Percentiles rank a stretch among this genome's conserved stretches.
These are phyloP conservation scores for Claviceps pazoutovae DNA, from an alignment of 2,329 filamentous ascomycete genomes.

Conservation along the genomic window DNA sequence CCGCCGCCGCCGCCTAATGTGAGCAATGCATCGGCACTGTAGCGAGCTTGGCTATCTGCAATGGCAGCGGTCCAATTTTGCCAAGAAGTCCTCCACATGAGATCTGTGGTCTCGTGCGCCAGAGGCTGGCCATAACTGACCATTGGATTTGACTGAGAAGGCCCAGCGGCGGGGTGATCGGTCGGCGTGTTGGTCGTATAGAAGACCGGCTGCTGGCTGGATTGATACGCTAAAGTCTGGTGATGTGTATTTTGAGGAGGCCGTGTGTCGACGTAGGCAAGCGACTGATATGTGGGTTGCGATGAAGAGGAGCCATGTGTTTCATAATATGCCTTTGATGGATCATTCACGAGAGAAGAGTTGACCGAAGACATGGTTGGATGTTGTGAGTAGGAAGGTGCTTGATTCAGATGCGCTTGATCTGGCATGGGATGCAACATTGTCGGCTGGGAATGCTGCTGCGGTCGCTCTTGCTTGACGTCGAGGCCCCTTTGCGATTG, in stretches of 20 bases:
- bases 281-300: slow-evolving; percentile 16
- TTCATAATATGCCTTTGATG: slow-evolving; percentile 18
- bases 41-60: slow-evolving; percentile 33
- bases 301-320: slow-evolving; percentile 11
- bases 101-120: slow-evolving; percentile 15
- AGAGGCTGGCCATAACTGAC: slow-evolving; percentile 26
- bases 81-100: slow-evolving; percentile 33
- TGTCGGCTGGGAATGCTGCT: slow-evolving; percentile 8
- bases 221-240: slow-evolving; percentile 11
- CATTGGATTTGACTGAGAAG: slow-evolving; percentile 22
- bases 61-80: slow-evolving; percentile 41
- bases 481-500: slow-evolving; percentile 8
- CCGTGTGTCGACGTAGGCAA: slow-evolving; percentile 17
- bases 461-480: slow-evolving; percentile 26
- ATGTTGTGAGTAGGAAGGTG: slow-evolving; percentile 12
- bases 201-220: slow-evolving; percentile 14
- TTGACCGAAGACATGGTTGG: slow-evolving; percentile 8
- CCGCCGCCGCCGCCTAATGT: slow-evolving; percentile 24
- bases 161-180: slow-evolving; percentile 10
- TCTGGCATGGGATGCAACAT: slow-evolving; percentile 19
- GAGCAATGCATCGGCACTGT: slow-evolving; percentile 34
- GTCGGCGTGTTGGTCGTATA: slow-evolving; percentile 13
- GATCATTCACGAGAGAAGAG: slow-evolving; percentile 8
- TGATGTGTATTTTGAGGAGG: not conserved
- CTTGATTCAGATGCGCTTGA: slow-evolving; percentile 18